Evolutionary conservation across 2,329 filamentous ascomycete species (phyloP).

Genomic region (Rhynchosporium secalis): DNA sequence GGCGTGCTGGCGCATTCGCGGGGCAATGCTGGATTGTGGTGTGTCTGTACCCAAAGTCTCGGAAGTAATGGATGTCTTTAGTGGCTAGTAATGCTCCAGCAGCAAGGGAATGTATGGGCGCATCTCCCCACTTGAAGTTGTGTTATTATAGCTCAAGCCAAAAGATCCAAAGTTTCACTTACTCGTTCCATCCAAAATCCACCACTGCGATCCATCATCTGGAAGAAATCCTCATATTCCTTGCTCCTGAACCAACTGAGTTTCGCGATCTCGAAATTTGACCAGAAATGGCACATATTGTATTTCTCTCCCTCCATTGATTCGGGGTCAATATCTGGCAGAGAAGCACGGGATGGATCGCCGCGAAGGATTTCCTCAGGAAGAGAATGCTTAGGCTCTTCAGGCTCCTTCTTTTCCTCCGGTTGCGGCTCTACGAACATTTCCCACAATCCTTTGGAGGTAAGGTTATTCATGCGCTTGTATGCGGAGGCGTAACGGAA

Average conservation of each 20-base stretch:
- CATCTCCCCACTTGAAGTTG: slow-evolving; percentile 82
- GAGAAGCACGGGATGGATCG: slow-evolving; percentile 67
- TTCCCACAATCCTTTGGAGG: slow-evolving; percentile 92
- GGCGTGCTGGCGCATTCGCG: slow-evolving; percentile 86
- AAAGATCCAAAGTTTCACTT: slow-evolving; percentile 42
- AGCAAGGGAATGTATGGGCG: slow-evolving; percentile 95
- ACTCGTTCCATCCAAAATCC: slow-evolving; percentile 99
- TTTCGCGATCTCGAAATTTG: slow-evolving; percentile 96
- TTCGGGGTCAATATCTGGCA: slow-evolving; percentile 85
- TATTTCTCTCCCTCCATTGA: slow-evolving; percentile 97
- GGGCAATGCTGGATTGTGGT: slow-evolving; percentile 99
- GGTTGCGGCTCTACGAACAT: slow-evolving; percentile 89
- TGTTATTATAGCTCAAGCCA: slow-evolving; percentile 28
- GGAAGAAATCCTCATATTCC: slow-evolving; percentile 95
- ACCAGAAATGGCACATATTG: slow-evolving; percentile 99
- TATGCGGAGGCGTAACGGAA: slow-evolving; percentile 99
- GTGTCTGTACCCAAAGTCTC: slow-evolving; percentile 96
- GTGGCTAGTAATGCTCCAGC: slow-evolving; percentile 82
- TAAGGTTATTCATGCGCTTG: slow-evolving; percentile 87
- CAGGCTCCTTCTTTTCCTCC: slow-evolving; percentile 55
- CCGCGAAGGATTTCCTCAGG: slow-evolving; percentile 80
- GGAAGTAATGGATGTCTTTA: slow-evolving; percentile 95
- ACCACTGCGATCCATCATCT: slow-evolving; percentile 97
- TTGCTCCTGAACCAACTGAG: slow-evolving; percentile 97
- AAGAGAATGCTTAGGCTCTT: slow-evolving; percentile 66